These are phyloP conservation scores for Aspergillus indologenus DNA, from an alignment of 495 filamentous ascomycete species.

Conservation along the genomic window DNA sequence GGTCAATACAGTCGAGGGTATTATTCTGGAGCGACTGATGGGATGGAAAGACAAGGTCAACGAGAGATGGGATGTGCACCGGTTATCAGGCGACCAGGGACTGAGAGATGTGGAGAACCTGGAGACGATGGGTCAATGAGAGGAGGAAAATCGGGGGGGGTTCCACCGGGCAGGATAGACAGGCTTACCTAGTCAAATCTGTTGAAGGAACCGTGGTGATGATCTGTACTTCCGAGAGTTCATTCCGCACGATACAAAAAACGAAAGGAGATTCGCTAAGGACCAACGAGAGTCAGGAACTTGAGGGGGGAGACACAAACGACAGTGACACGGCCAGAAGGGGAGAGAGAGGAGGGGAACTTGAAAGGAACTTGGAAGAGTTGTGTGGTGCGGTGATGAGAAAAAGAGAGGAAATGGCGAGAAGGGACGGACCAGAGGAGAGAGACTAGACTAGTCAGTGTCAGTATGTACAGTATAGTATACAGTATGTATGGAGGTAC, in stretches of 20 bases:
- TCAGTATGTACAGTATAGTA: not conserved
- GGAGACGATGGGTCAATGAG: constrained; percentile 6
- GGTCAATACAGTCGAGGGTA: not conserved
- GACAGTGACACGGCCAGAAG: not conserved
- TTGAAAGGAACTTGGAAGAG: not conserved
- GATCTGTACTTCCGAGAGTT: not conserved
- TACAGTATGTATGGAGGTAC: no score
- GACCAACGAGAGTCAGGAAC: not conserved
- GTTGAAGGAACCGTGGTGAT: not conserved
- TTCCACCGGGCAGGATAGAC: constrained; percentile 7
- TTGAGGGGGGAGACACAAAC: not conserved
- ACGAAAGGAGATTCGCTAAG: not conserved
- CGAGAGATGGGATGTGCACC: not conserved
- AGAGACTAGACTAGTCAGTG: not conserved
- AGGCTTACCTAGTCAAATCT: constrained; percentile 1
- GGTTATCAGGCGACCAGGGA: constrained; percentile 4
- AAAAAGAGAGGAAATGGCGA: not conserved
- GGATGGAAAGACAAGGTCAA: constrained; percentile 6
- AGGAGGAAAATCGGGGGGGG: constrained; percentile 6
- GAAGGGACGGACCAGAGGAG: not conserved
- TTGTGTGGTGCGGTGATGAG: not conserved
- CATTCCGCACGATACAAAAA: not conserved
- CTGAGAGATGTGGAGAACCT: constrained; percentile 11
- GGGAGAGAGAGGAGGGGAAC: not conserved
- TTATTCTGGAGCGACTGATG: constrained; percentile 4